Evolutionary conservation across 2,329 filamentous ascomycete species (phyloP), one percentile per base, ranked within the genome.

Genomic region (Meredithiella fracta): DNA sequence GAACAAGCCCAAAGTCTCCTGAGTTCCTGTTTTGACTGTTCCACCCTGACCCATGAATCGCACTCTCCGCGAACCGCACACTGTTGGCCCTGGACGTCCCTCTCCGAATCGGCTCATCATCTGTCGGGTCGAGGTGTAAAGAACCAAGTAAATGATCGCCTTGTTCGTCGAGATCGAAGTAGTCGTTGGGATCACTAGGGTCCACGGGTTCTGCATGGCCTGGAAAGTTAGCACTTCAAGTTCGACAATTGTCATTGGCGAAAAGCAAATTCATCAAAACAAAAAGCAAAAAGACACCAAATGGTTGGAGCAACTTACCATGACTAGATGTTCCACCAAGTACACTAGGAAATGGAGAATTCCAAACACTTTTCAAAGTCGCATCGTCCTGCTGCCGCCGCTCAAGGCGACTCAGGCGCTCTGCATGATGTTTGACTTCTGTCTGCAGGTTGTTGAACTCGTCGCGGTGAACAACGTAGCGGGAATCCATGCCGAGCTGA

Each of bases 1-100:
- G 77, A 51, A 81, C 73, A 25, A 86, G 84, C 42, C 82, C 80
- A 62, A 94, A 84, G 56, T 97, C 92, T 50, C 86, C 80, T 11
- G 87, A 91, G 56, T 89, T 84, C 47, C 91, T 81, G 58, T 84
- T 86, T 61, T 80, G 81, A 38, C 71, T 71, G 40, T 83, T 83
- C 79, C 92, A 94, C 67, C 89, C 78, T 7, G 79, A 89, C 51
- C 87, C 85, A 63, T 95, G 89, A 62, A 95, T 81, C 14, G 91
- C 90, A 65, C 88, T 95, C 67, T 97, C 91, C 65, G 97, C 92
- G 64, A 98, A 98, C 38, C 92, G 86, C 62, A 98, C 92, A 65
- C 92, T 97, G 66, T 97, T 97, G 51, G 92, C 91, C 62, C 92
- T 79, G 17, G 92, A 98, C 17, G 88, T 87, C 55, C 92, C 87